Evolutionary conservation across 2,329 filamentous ascomycete genomes (phyloP).

Genomic region (Blastomyces parvus): DNA sequence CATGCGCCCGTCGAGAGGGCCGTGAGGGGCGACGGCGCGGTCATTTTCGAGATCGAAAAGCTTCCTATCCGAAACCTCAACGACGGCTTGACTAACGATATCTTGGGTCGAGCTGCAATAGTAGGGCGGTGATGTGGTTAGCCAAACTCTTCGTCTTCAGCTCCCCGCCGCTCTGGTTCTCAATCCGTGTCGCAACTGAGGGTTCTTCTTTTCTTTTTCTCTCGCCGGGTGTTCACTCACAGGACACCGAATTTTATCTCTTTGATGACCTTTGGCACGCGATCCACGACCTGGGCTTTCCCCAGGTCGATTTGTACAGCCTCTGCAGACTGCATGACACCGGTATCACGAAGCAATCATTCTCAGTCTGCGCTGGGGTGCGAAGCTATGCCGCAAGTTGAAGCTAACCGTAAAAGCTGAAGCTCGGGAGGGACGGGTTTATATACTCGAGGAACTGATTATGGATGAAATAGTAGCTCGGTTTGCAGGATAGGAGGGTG

Average conservation of each 20-base stretch:
- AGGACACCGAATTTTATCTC: conserved; percentile 91
- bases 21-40: conserved; percentile 66
- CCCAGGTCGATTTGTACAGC: conserved; percentile 40
- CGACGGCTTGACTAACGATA: conserved; percentile 87
- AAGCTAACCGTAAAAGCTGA: neutral
- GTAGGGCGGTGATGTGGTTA: conserved; percentile 7
- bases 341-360: conserved; percentile 31
- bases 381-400: neutral
- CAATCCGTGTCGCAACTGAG: neutral
- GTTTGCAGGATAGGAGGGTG: neutral
- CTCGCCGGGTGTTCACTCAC: conserved; percentile 38
- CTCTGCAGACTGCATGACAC: conserved; percentile 34
- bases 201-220: neutral
- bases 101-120: conserved; percentile 68
- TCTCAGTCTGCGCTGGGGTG: conserved; percentile 16
- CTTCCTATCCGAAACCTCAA: conserved; percentile 88
- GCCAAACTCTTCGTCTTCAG: neutral
- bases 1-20: conserved; percentile 78
- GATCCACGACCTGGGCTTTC: conserved; percentile 86
- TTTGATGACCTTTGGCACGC: conserved; percentile 81
- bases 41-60: conserved; percentile 83
- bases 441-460: neutral
- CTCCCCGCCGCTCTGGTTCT: neutral
- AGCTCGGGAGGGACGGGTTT: neutral
- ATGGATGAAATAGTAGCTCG: neutral